Base-by-base conservation (phyloP, 768 basidiomycete species). In the Suillus subluteus region DNA sequence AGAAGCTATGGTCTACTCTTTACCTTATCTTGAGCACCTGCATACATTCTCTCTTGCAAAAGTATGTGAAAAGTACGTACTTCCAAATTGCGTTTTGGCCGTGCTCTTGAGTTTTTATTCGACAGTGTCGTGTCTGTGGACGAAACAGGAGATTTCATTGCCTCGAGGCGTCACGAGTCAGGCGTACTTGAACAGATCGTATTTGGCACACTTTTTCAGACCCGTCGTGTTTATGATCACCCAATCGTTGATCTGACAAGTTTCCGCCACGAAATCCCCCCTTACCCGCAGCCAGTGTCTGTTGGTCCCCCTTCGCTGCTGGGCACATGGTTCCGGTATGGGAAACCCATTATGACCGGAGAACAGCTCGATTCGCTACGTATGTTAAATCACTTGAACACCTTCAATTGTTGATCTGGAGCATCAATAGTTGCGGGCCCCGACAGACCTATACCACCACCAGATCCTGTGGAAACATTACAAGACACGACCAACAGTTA, bases 211-310 rank as follows among this genome's bases (percentile, higher is more conserved):
- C 76, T 91, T 62, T 89, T 90, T 74, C 79, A 85, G 71, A 79
- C 84, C 52, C 82, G 86, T 7, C 82, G 88, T 41, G 78, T 80
- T 30, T 85, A 87, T 68, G 76, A 80, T 11, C 68, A 75, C 1
- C 86, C 88, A n/a, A 78, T 84, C 65, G 80, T 89, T 65, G 84
- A 88, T 65, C 79, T 90, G 58, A 72, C 78, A 2, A 72, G 73
- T 55, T 81, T 82, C 6, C 79, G 79, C 62, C 79, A 79, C 6
- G 68, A 71, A 1, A 73, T 87, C 0, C 86, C 88, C n/a, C 66
- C 84, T 37, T 85, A 87, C 68, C 90, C 90, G 2, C 84, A 86
- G 65, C 89, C 88, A 13, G 83, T 90, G 4, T 83, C 87, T 18
- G 75, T 87, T 38, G 88, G 86, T 0, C 88, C 88, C 16, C 69